Base-by-base conservation (phyloP, 2,329 filamentous ascomycete species). In the Cordyceps fumosorosea region DNA sequence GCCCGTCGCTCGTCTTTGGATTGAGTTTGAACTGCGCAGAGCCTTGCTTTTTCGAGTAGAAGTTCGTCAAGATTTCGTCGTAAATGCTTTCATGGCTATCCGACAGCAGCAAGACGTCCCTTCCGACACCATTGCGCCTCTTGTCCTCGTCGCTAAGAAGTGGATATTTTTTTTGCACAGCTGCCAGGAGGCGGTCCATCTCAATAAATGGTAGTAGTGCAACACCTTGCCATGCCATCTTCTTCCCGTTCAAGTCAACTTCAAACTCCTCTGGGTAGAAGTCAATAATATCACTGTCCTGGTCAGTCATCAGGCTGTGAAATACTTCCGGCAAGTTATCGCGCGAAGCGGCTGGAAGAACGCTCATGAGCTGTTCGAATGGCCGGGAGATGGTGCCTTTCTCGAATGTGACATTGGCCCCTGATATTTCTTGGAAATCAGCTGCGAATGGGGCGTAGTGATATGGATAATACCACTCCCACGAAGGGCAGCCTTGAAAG, bases 381-480 rank as follows among this genome's bases (percentile, higher is more conserved):
- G 95, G 96, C 67, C 82, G 89, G 68, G 96, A 97, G 4, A 91
- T 90, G 55, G 81, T 85, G 12, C 93, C 93, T 74, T 93, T 91
- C 63, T 91, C 84, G 68, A 99, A 99, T 20, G 83, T 79, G 66
- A 96, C 85, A 37, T 89, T 81, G 80, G 96, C 86, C 67, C 91
- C 87, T 58, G 82, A 84, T 52, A 99, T 81, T 62, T 93, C 88
- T 63, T 89, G 88, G 74, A 99, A 99, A 74, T 99, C 95, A 58
- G 92, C 90, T 2, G 95, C 95, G 72, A 99, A 99, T 3, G 96
- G 95, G 1, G 95, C 96, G 72, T 99, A 99, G 73, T 99, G 95
- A 71, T 98, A 96, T 0, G 95, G 95, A 71, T 97, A 99, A 74
- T 95, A 99, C 95, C 95, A 99, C 58, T 93, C 96, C 95, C 96